Evolutionary conservation across 2,329 filamentous ascomycete genomes (phyloP).

Genomic region (Stachybotrys chlorohalonatus): DNA sequence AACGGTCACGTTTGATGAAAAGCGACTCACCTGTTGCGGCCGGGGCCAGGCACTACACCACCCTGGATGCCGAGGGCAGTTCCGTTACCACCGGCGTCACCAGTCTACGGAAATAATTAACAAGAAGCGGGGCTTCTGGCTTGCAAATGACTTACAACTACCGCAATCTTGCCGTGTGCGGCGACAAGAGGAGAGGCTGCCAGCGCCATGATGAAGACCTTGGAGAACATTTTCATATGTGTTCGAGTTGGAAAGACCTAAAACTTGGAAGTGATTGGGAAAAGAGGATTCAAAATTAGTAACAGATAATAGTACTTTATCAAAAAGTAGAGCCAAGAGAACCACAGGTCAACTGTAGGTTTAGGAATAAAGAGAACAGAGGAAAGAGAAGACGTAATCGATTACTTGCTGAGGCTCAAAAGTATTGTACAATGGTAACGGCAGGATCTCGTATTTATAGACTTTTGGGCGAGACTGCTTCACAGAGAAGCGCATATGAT

Average conservation of each 20-base stretch:
- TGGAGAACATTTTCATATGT: not conserved
- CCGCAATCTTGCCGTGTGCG: constrained; percentile 17
- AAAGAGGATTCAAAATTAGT: not conserved
- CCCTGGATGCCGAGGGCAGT: constrained; percentile 29
- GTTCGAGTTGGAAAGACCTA: not conserved
- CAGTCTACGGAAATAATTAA: constrained; percentile 4
- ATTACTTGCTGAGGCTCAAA: not conserved
- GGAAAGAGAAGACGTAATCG: not conserved
- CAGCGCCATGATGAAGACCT: constrained; percentile 7
- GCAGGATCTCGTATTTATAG: not conserved
- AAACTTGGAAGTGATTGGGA: not conserved
- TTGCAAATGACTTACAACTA: constrained; percentile 4
- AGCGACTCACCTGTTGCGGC: constrained; percentile 18
- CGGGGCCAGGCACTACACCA: constrained; percentile 27
- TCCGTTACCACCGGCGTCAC: constrained; percentile 27
- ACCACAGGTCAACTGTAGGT: not conserved
- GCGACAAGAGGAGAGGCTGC: constrained; percentile 17
- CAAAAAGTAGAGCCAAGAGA: not conserved
- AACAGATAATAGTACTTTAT: not conserved
- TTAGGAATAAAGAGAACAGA: not conserved
- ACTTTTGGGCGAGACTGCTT: not conserved
- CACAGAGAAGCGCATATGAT: not conserved
- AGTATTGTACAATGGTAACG: not conserved
- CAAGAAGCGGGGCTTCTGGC: not conserved
- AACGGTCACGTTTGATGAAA: not conserved